Percentiles rank a stretch among this genome's conserved stretches.
phyloP scores from a whole-genome alignment of 192 early-diverging fungal genomes.

The Backusella parvicylindrica region DNA sequence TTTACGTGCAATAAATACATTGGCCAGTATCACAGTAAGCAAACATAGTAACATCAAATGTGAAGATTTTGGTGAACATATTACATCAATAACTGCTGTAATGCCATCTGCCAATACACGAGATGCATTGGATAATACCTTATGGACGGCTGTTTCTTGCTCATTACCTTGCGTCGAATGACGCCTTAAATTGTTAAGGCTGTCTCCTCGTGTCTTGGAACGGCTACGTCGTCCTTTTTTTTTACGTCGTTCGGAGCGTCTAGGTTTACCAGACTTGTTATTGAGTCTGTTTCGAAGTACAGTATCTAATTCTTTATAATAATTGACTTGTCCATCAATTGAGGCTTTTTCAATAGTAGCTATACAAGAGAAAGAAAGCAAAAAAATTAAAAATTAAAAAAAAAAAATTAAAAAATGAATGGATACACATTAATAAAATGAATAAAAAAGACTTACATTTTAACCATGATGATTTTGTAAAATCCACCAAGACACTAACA shows the following conservation, averaged over 20 bases:
- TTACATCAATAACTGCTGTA: background rate
- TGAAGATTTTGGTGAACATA: background rate
- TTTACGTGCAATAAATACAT: constrained; percentile 11
- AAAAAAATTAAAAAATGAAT: background rate
- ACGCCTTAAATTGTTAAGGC: background rate
- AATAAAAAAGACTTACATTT: constrained; percentile 33
- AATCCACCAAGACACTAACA: constrained; percentile 44
- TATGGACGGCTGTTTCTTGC: background rate
- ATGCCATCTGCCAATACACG: background rate
- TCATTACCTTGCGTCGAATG: background rate
- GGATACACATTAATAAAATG: background rate
- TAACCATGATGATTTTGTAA: constrained; percentile 51
- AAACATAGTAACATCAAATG: constrained; percentile 1
- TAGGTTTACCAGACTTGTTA: background rate
- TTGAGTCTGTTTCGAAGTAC: constrained; percentile 39
- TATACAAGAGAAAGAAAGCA: constrained; percentile 1
- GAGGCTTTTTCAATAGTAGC: constrained; percentile 52
- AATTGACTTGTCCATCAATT: constrained; percentile 40
- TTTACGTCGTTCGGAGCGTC: background rate
- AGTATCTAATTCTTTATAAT: constrained; percentile 42
- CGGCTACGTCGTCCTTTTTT: background rate
- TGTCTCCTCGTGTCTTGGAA: background rate
- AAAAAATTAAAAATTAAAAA: background rate
- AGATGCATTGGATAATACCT: background rate
- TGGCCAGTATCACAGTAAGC: background rate